Base-by-base conservation (phyloP, 768 basidiomycete genomes). In the Suillus paluster region DNA sequence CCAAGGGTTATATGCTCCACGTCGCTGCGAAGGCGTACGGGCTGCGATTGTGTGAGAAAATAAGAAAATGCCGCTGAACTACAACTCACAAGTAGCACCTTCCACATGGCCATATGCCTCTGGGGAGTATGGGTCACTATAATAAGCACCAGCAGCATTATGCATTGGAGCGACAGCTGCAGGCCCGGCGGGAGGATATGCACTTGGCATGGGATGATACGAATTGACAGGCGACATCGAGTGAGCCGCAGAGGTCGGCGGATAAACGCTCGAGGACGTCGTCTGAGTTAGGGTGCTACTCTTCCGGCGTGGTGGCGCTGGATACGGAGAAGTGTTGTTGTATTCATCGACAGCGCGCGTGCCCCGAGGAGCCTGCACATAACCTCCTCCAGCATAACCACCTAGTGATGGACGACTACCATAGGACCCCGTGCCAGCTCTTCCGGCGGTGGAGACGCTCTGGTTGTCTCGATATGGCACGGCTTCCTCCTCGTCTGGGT, bases 291-390 rank as follows among this genome's bases (percentile, higher is more conserved):
- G 75, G 48, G 64, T 71, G 63, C 78, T 83, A 38, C 65, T 75
- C 59, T 79, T 79, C 41, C 79, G 77, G 38, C 74, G 77, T 3
- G 81, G 78, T 50, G 63, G 64, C 36, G 83, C 82, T 21, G 86
- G 77, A 60, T 82, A 80, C 21, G 84, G 78, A 19, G 79, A 69
- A 23, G 78, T 60, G 36, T 81, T 75, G 68, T 92, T 90, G 63
- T 91, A 93, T 23, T 90, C 89, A 68, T 94, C 92, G 7, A 93
- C 80, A 5, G 92, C 85, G 46, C 90, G 84, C 44, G 85, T 82
- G 3, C 92, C 92, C 17, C 78, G 73, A 5, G 87, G 76, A 23
- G 82, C 90, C 64, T 84, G 87, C 2, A 84, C 79, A 71, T 94
- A 94, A 8, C 90, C 90, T 58, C 79, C 80, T n/a, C 79, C 76